A percentile compares a stretch with the other conserved stretches of the same genome.
These are phyloP conservation scores for Globisporangium lucens DNA, from an alignment of 352 stramenopile species.

Conservation along the genomic window DNA sequence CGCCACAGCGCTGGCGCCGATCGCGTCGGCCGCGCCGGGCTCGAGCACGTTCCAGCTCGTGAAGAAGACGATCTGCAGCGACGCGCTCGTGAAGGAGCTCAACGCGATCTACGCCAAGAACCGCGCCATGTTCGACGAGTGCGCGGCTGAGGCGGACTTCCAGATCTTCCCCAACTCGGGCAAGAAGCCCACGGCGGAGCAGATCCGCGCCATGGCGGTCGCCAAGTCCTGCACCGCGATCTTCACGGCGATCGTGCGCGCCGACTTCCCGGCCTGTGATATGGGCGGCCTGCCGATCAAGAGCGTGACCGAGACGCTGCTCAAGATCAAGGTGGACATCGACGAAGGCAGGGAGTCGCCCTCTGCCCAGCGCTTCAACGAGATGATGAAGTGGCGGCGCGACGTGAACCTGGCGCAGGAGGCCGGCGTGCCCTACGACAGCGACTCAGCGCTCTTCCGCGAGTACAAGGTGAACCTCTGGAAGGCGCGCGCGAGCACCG, in stretches of 20 bases:
- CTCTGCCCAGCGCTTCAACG: constrained; percentile 38
- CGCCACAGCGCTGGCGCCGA: constrained; percentile 23
- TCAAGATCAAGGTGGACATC: constrained; percentile 55
- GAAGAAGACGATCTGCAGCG: constrained; percentile 34
- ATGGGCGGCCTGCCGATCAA: constrained; percentile 49
- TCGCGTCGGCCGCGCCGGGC: constrained; percentile 32
- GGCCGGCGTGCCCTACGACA: constrained; percentile 40
- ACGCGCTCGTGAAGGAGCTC: constrained; percentile 36
- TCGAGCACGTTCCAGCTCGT: constrained; percentile 48
- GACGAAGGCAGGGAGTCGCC: constrained; percentile 21
- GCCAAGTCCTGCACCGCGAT: constrained; percentile 46
- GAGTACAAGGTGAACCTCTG: constrained; percentile 35
- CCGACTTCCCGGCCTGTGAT: constrained; percentile 48
- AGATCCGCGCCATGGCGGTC: constrained; percentile 46
- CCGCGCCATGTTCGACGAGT: constrained; percentile 52
- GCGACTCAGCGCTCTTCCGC: constrained; percentile 40
- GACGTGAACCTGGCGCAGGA: constrained; percentile 43
- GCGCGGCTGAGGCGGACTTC: constrained; percentile 46
- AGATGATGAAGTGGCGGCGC: constrained; percentile 51
- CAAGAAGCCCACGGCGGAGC: constrained; percentile 32
- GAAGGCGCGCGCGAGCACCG: constrained; percentile 29
- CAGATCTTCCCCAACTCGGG: constrained; percentile 62
- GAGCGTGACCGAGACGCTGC: constrained; percentile 46
- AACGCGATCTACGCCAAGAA: constrained; percentile 58
- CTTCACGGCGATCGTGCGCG: constrained; percentile 46